Conservation (phyloP, 1,284 basidiomycete species). For the Meripilus lineatus region DNA sequence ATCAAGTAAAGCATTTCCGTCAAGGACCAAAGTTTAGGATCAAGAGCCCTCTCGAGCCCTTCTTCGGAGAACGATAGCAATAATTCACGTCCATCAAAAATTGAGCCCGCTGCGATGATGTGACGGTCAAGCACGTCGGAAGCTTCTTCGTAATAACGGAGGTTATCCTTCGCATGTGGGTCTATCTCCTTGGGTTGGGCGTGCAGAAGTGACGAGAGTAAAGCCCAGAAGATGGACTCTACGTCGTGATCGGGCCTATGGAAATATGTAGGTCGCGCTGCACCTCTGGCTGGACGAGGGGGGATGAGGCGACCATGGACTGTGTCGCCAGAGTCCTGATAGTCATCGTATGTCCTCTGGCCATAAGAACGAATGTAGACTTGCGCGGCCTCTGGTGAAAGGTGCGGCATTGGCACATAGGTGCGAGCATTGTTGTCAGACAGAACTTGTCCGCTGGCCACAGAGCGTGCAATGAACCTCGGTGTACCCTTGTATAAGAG, state of each 20-base stretch:
- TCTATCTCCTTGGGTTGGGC: background rate
- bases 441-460: no score
- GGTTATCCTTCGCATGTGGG: no score
- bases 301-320: no score
- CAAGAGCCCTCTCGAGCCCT: background rate
- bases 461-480: conserved; percentile 9
- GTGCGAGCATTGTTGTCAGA: no score
- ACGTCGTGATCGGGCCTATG: conserved; percentile 10
- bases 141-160: conserved; percentile 1
- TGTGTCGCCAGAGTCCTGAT: background rate
- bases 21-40: conserved; percentile 3
- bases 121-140: background rate
- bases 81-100: background rate
- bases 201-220: background rate
- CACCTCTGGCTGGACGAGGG: no score
- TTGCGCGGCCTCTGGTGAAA: background rate
- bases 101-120: background rate
- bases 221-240: conserved; percentile 6
- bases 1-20: background rate
- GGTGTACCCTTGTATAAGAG: conserved; percentile 9
- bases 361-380: background rate
- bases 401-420: background rate
- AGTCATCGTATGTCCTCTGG: background rate
- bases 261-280: background rate
- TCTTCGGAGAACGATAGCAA: background rate